Evolutionary conservation across 257 asterid genomes (phyloP).

Genomic region (Salvia hispanica): DNA sequence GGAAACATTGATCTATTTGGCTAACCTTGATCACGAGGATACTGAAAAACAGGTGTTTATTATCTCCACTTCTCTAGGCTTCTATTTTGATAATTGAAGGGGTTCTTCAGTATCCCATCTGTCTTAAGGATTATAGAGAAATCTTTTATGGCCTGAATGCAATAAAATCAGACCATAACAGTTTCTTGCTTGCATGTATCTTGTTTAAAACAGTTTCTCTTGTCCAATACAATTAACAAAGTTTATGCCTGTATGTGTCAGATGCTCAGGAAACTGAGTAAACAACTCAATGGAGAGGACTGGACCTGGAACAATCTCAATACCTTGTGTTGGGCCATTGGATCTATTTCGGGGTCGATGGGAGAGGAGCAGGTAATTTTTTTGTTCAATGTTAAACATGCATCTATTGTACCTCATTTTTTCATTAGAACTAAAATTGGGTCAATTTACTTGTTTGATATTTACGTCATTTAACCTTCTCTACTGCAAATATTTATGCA

Average conservation of each 20-base stretch:
- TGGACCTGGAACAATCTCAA: constrained; percentile 99
- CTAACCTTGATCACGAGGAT: constrained; percentile 98
- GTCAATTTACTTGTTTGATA: background rate
- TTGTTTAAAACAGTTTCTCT: background rate
- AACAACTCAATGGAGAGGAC: constrained; percentile 87
- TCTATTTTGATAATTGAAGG: background rate
- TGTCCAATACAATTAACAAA: background rate
- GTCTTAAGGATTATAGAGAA: background rate
- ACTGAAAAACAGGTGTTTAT: constrained; percentile 86
- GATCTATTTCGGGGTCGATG: constrained; percentile 99
- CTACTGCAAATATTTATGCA: constrained; percentile 19
- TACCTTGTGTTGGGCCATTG: constrained; percentile 98
- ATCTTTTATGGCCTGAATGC: background rate
- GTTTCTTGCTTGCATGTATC: constrained; percentile 13
- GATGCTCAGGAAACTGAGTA: constrained; percentile 86
- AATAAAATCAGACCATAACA: background rate
- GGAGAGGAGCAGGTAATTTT: constrained; percentile 83
- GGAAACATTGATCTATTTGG: constrained; percentile 92
- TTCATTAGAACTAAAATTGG: background rate
- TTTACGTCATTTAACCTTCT: background rate
- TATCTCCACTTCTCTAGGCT: background rate
- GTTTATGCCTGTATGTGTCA: constrained; percentile 32
- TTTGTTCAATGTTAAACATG: background rate
- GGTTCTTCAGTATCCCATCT: background rate
- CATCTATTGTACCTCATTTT: background rate